These are phyloP conservation scores for Knufia petricola DNA, from an alignment of 2,329 filamentous ascomycete species.

Conservation along the genomic window DNA sequence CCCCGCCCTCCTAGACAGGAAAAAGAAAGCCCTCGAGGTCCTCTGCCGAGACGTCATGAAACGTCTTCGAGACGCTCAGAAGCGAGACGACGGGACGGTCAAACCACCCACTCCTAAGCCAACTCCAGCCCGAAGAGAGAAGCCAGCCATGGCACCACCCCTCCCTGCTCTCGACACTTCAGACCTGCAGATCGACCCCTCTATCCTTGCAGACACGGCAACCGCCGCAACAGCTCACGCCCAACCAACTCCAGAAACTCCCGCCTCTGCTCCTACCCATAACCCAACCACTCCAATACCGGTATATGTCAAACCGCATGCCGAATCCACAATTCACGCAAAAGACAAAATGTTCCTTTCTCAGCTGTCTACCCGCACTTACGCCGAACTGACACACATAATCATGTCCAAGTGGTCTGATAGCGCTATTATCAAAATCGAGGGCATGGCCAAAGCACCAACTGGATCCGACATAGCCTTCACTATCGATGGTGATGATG, in stretches of 20 bases:
- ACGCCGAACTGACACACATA: constrained; percentile 54
- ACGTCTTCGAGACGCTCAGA: constrained; percentile 57
- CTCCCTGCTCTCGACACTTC: constrained; percentile 27
- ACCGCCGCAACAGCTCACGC: constrained; percentile 20
- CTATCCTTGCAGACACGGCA: constrained; percentile 50
- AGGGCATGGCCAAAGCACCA: constrained; percentile 52
- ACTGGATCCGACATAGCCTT: constrained; percentile 51
- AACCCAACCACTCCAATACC: constrained; percentile 31
- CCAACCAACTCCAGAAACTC: constrained; percentile 25
- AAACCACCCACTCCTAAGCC: constrained; percentile 17
- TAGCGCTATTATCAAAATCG: constrained; percentile 49
- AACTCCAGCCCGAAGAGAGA: constrained; percentile 16
- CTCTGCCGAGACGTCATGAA: constrained; percentile 71
- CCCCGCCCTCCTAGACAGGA: constrained; percentile 41
- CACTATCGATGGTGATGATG: constrained; percentile 59
- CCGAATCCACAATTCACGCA: constrained; percentile 47
- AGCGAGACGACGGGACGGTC: constrained; percentile 34
- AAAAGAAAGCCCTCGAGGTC: constrained; percentile 58
- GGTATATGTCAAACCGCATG: constrained; percentile 61
- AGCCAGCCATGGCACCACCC: constrained; percentile 25
- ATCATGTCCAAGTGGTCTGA: constrained; percentile 54
- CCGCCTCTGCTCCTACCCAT: too few relatives aligned
- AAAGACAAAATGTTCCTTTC: constrained; percentile 52
- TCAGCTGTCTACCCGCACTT: constrained; percentile 48
- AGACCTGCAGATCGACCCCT: constrained; percentile 55